Evolutionary conservation across 805 yeast genomes (phyloP).

Genomic region (Metschnikowia vanudenii): DNA sequence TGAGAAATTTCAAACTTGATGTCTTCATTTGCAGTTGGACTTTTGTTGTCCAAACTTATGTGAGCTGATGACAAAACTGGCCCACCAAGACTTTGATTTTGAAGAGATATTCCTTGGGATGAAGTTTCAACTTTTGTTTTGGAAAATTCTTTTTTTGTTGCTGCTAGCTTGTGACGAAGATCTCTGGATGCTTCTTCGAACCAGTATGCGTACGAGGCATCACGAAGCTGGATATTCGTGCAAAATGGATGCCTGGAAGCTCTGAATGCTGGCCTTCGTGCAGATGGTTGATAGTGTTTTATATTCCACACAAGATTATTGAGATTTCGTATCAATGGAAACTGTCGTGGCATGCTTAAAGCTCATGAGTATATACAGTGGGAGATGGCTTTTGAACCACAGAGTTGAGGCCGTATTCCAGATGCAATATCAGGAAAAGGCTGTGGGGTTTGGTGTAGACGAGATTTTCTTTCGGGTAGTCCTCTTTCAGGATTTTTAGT

Average conservation of each 20-base stretch:
- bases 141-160: not conserved
- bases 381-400: not conserved
- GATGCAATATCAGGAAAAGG: not conserved
- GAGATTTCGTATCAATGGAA: slow-evolving; percentile 14
- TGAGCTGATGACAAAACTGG: not conserved
- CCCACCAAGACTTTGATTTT: not conserved
- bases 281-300: slow-evolving; percentile 14
- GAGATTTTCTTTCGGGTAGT: not conserved
- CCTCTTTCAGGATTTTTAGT: not conserved
- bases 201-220: slow-evolving; percentile 20
- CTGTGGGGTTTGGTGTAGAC: no score
- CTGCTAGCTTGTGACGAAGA: slow-evolving; percentile 9
- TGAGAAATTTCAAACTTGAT: slow-evolving; percentile 1
- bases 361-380: slow-evolving; percentile 6
- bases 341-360: slow-evolving; percentile 15
- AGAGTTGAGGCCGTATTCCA: not conserved
- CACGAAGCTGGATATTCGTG: slow-evolving; percentile 18
- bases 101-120: not conserved
- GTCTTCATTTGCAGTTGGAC: not conserved
- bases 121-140: not conserved
- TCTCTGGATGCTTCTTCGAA: slow-evolving; percentile 16
- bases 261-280: slow-evolving; percentile 14
- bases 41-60: not conserved
- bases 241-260: slow-evolving; percentile 19
- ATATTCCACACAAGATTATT: slow-evolving; percentile 17